Conservation (phyloP, 225 moss, liverwort and hornwort species). For the Bryum argenteum region DNA sequence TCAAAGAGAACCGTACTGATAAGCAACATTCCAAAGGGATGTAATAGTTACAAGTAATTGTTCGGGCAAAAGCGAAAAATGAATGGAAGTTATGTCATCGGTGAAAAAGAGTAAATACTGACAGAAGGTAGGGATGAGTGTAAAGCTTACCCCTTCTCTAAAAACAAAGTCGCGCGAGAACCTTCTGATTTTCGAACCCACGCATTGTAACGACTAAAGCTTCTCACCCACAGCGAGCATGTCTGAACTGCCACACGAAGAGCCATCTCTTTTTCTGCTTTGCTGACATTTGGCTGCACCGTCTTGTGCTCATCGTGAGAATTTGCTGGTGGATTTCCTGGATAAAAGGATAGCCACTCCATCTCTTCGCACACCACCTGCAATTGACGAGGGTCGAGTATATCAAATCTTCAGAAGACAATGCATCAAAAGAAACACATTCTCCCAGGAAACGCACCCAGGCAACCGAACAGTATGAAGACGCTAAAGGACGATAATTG, state of each 20-base stretch:
- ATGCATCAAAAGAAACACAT: neutral
- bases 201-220: slow-evolving; percentile 48
- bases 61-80: slow-evolving; percentile 3
- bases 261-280: slow-evolving; percentile 55
- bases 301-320: slow-evolving; percentile 53
- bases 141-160: slow-evolving; percentile 51
- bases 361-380: slow-evolving; percentile 72
- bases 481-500: slow-evolving; percentile 13
- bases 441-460: slow-evolving; percentile 14
- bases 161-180: slow-evolving; percentile 44
- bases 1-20: neutral
- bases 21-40: slow-evolving; percentile 2
- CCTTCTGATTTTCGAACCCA: slow-evolving; percentile 61
- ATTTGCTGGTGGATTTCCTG: slow-evolving; percentile 47
- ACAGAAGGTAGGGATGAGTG: slow-evolving; percentile 10
- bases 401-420: slow-evolving; percentile 27
- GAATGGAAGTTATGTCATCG: slow-evolving; percentile 12
- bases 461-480: slow-evolving; percentile 5
- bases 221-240: slow-evolving; percentile 59
- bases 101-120: neutral
- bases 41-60: slow-evolving; percentile 7
- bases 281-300: slow-evolving; percentile 54
- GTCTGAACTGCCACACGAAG: slow-evolving; percentile 50
- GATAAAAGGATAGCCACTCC: slow-evolving; percentile 68
- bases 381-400: slow-evolving; percentile 24